phyloP scores from a whole-genome alignment of 805 yeast species.

The Saturnispora saitoi region DNA sequence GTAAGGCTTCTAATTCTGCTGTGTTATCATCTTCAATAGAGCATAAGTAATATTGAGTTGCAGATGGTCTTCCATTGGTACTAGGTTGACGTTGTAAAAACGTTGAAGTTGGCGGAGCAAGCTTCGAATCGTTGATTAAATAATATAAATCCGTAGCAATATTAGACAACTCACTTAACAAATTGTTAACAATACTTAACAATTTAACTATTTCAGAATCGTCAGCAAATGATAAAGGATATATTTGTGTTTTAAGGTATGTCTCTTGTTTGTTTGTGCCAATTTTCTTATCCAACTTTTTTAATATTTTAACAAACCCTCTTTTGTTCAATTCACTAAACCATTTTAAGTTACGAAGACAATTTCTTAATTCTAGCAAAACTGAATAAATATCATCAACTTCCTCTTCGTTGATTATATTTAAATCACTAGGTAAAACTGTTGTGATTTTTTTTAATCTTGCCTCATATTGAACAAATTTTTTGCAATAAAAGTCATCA shows the following conservation, averaged over 20 bases:
- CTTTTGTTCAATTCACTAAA: constrained; percentile 86
- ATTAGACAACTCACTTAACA: constrained; percentile 40
- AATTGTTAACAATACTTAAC: constrained; percentile 43
- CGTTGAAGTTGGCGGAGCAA: constrained; percentile 22
- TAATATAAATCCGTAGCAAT: constrained; percentile 4
- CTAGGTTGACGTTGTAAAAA: not conserved
- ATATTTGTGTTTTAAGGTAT: constrained; percentile 59
- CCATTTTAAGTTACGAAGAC: constrained; percentile 82
- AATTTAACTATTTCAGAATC: constrained; percentile 50
- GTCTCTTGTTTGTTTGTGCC: constrained; percentile 49
- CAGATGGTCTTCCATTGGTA: not conserved
- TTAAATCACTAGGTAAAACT: constrained; percentile 23
- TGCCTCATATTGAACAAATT: constrained; percentile 65
- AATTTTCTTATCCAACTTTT: constrained; percentile 80
- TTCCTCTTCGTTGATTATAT: constrained; percentile 38
- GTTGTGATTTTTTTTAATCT: constrained; percentile 45
- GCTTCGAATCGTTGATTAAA: not conserved
- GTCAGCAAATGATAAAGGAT: constrained; percentile 70
- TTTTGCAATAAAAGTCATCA: constrained; percentile 66
- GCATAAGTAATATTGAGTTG: constrained; percentile 13
- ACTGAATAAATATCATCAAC: constrained; percentile 57
- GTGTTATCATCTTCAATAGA: constrained; percentile 25
- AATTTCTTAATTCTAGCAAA: constrained; percentile 65
- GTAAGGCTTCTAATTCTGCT: constrained; percentile 34
- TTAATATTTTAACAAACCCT: constrained; percentile 81